Percentiles rank a stretch among this genome's conserved stretches.
Conservation (phyloP, 345 rosid species). For the Lepidium africanum region DNA sequence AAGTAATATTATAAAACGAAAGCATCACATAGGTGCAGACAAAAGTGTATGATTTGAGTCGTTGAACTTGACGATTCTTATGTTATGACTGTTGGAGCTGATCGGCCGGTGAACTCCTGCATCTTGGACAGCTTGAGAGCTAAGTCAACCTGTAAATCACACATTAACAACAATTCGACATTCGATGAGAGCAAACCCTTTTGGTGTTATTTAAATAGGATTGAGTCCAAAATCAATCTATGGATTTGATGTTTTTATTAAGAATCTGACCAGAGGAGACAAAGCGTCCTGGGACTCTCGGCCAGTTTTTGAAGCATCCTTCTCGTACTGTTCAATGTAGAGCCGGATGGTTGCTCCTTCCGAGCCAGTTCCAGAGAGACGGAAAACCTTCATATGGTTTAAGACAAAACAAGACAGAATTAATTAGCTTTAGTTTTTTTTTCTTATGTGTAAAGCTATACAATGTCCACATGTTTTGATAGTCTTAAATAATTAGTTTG, state of each 20-base stretch:
- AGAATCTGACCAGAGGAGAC: slow-evolving; percentile 69
- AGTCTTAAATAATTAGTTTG: not conserved
- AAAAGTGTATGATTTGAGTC: not conserved
- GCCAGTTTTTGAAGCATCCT: slow-evolving; percentile 82
- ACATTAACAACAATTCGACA: not conserved
- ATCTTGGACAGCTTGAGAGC: slow-evolving; percentile 92
- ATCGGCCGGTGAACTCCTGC: slow-evolving; percentile 88
- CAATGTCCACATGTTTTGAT: not conserved
- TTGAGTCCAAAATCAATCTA: not conserved
- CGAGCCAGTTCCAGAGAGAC: slow-evolving; percentile 97
- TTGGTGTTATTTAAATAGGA: not conserved
- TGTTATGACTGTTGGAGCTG: slow-evolving; percentile 92
- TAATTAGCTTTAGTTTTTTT: not conserved
- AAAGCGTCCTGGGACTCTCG: slow-evolving; percentile 88
- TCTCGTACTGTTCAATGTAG: slow-evolving; percentile 94
- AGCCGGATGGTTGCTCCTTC: slow-evolving; percentile 98
- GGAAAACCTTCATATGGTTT: slow-evolving; percentile 59
- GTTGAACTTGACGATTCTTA: slow-evolving; percentile 25
- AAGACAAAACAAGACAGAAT: not conserved
- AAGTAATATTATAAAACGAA: not conserved
- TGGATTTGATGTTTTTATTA: not conserved
- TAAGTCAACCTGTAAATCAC: slow-evolving; percentile 61
- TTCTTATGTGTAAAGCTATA: not conserved
- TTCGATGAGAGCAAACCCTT: not conserved
- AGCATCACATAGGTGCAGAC: not conserved